Percentiles rank a stretch among this genome's conserved stretches.
Evolutionary conservation across 2,329 filamentous ascomycete species (phyloP).

Genomic region (Calonectria pteridis): DNA sequence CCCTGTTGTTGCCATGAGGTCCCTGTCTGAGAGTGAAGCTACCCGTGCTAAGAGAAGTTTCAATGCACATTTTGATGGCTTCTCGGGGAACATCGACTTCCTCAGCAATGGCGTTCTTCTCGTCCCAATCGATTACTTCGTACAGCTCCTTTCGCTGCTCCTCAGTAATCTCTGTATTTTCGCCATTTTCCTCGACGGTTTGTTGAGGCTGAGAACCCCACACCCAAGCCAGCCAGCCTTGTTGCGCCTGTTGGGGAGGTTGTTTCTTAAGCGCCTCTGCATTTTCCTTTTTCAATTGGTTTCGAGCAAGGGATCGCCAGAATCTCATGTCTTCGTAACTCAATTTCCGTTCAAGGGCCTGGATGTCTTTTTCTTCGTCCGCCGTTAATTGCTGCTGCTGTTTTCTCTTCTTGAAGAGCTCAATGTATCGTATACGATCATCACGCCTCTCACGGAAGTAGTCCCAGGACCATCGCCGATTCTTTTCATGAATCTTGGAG

Average conservation of each 20-base stretch:
- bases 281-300: conserved; percentile 95
- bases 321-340: conserved; percentile 96
- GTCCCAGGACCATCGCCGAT: conserved; percentile 94
- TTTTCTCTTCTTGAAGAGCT: conserved; percentile 95
- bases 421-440: conserved; percentile 88
- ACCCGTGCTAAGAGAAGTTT: conserved; percentile 92
- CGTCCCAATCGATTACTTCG: conserved; percentile 97
- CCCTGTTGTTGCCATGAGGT: conserved; percentile 68
- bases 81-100: conserved; percentile 91
- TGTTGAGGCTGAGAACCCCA: conserved; percentile 84
- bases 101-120: conserved; percentile 90
- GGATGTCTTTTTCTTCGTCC: conserved; percentile 79
- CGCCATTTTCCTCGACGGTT: conserved; percentile 69
- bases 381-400: conserved; percentile 77
- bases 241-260: conserved; percentile 70
- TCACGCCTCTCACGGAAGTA: conserved; percentile 95
- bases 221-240: conserved; percentile 92
- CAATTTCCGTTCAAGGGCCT: conserved; percentile 86
- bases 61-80: conserved; percentile 91
- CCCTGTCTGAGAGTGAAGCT: conserved; percentile 94
- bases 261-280: conserved; percentile 83
- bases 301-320: conserved; percentile 94
- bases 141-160: conserved; percentile 97
- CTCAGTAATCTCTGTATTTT: conserved; percentile 91
- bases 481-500: conserved; percentile 94